phyloP scores from a whole-genome alignment of 352 stramenopile genomes.

The Phytophthora quininea region DNA sequence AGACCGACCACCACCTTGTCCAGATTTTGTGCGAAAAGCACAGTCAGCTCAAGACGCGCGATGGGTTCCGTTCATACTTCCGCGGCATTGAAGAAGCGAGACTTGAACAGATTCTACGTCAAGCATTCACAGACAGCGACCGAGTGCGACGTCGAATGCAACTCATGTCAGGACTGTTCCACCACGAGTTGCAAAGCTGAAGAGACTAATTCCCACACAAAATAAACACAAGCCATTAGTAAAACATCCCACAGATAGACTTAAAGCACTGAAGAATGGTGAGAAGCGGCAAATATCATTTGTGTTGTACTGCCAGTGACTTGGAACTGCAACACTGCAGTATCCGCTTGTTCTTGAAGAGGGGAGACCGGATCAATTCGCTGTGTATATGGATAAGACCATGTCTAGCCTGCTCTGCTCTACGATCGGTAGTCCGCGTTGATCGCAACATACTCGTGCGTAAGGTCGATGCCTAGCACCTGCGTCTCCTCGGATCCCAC shows the following conservation, averaged over 20 bases:
- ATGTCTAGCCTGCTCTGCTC: slow-evolving; percentile 8
- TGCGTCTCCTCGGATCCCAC: slow-evolving; percentile 79
- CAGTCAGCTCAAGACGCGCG: slow-evolving; percentile 70
- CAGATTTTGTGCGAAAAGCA: slow-evolving; percentile 60
- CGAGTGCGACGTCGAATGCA: slow-evolving; percentile 70
- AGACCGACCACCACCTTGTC: slow-evolving; percentile 54
- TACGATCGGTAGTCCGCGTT: slow-evolving; percentile 99
- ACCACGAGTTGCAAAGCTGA: slow-evolving; percentile 16
- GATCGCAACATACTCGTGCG: slow-evolving; percentile 97
- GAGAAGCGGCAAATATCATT: background rate
- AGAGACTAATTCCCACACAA: slow-evolving; percentile 9
- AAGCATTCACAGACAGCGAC: slow-evolving; percentile 55
- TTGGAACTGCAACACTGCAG: background rate
- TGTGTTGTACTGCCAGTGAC: slow-evolving; percentile 14
- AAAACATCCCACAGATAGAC: background rate
- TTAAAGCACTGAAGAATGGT: slow-evolving; percentile 17
- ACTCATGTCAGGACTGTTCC: slow-evolving; percentile 70
- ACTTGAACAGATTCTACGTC: slow-evolving; percentile 52
- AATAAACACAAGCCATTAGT: background rate
- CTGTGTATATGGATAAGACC: slow-evolving; percentile 15
- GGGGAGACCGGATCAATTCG: background rate
- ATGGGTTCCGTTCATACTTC: slow-evolving; percentile 76
- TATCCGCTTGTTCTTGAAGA: slow-evolving; percentile 11
- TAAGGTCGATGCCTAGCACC: slow-evolving; percentile 97
- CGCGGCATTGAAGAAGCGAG: slow-evolving; percentile 56